Evolutionary conservation across 192 early-diverging fungal species (phyloP).

Genomic region (Fimicolochytrium jonesii): DNA sequence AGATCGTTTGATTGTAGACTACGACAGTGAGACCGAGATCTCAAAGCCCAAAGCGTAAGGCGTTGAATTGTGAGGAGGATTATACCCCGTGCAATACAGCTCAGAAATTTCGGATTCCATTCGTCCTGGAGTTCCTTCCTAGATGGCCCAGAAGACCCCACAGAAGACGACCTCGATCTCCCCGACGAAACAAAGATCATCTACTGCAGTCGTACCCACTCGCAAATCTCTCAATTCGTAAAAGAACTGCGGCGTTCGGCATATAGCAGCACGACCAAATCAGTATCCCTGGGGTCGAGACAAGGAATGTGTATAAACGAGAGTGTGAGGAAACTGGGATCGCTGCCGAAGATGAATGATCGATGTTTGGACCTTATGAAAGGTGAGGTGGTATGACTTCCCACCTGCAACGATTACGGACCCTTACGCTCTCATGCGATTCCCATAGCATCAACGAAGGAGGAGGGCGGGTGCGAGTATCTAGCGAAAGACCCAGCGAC

Average conservation of each 20-base stretch:
- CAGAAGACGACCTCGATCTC: too few species aligned
- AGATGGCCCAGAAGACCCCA: too few species aligned
- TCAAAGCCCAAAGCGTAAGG: background rate
- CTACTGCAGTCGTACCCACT: slow-evolving; percentile 60
- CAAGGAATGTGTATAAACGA: slow-evolving; percentile 81
- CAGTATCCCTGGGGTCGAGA: slow-evolving; percentile 76
- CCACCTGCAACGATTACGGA: background rate
- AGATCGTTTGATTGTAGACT: slow-evolving; percentile 18
- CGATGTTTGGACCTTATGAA: slow-evolving; percentile 82
- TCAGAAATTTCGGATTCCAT: too few species aligned
- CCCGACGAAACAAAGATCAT: slow-evolving; percentile 53
- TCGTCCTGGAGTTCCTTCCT: too few species aligned
- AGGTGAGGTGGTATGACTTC: slow-evolving; percentile 4
- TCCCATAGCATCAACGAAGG: background rate
- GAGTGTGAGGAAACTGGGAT: slow-evolving; percentile 50
- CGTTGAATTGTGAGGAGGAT: too few species aligned
- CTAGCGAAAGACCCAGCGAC: background rate
- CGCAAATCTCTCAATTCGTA: slow-evolving; percentile 87
- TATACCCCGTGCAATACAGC: too few species aligned
- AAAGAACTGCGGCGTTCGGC: slow-evolving; percentile 69
- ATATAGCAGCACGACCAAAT: too few species aligned
- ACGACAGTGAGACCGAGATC: slow-evolving; percentile 16
- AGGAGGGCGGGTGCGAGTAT: slow-evolving; percentile 1
- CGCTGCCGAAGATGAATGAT: slow-evolving; percentile 65
- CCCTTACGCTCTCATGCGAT: background rate